Evolutionary conservation across 257 asterid species (phyloP).

Genomic region (Pogostemon cablin): DNA sequence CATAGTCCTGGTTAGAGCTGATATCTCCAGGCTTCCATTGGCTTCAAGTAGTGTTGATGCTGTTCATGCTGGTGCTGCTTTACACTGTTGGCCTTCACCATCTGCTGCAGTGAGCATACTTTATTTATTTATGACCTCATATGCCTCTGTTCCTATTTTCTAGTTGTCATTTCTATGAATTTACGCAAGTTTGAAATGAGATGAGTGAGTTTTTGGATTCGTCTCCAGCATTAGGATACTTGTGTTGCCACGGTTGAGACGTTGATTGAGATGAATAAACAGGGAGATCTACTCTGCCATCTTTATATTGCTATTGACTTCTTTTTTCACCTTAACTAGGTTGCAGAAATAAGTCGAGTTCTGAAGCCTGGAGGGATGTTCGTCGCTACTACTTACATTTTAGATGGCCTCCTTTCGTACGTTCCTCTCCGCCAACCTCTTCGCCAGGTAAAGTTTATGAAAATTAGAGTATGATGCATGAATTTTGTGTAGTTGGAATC

Average conservation of each 20-base stretch:
- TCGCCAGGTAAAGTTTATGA: conserved; percentile 52
- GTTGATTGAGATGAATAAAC: too few species aligned
- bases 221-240: not conserved
- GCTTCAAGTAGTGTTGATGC: conserved; percentile 72
- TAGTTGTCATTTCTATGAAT: not conserved
- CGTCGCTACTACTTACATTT: conserved; percentile 73
- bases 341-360: conserved; percentile 87
- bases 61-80: conserved; percentile 96
- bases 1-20: conserved; percentile 75
- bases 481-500: too few species aligned
- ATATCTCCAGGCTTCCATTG: conserved; percentile 83
- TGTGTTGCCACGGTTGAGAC: too few species aligned
- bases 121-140: not conserved
- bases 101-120: conserved; percentile 65
- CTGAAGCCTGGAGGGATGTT: conserved; percentile 83
- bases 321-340: conserved; percentile 44
- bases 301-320: not conserved
- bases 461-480: not conserved
- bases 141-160: not conserved
- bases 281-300: too few species aligned
- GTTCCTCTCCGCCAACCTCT: conserved; percentile 57
- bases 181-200: not conserved
- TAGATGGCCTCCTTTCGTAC: conserved; percentile 62
- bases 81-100: conserved; percentile 96
- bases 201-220: not conserved